Conservation (phyloP, 2,329 filamentous ascomycete species). For the Albophoma yamanashiensis region DNA sequence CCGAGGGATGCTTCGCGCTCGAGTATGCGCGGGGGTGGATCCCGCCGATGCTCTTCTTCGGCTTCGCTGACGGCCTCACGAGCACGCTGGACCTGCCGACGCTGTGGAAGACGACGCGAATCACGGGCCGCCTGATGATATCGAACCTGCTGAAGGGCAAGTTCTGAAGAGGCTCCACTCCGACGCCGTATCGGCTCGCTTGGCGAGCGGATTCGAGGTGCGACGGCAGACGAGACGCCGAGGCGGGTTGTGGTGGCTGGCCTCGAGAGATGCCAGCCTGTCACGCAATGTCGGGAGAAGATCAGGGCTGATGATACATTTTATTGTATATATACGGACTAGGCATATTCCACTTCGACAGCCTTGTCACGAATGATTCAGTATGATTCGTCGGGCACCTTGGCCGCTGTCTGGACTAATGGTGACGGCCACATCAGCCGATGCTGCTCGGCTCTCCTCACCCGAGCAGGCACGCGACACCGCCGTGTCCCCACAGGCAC, state of each 20-base stretch:
- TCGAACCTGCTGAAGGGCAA: slow-evolving; percentile 60
- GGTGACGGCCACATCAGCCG: not conserved
- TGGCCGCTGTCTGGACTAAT: not conserved
- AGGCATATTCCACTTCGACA: no score
- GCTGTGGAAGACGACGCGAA: slow-evolving; percentile 63
- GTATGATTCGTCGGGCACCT: not conserved
- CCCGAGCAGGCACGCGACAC: not conserved
- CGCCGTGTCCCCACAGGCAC: not conserved
- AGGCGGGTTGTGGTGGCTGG: not conserved
- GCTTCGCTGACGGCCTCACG: slow-evolving; percentile 69
- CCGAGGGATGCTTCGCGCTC: slow-evolving; percentile 64
- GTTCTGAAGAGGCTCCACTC: slow-evolving; percentile 36
- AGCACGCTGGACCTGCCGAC: slow-evolving; percentile 82
- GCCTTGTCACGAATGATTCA: not conserved
- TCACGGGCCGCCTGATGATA: slow-evolving; percentile 71
- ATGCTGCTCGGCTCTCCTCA: not conserved
- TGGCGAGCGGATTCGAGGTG: not conserved
- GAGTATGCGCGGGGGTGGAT: slow-evolving; percentile 87
- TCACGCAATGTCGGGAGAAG: not conserved
- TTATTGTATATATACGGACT: no score
- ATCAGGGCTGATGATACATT: no score
- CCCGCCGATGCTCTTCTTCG: slow-evolving; percentile 85
- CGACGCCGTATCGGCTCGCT: not conserved
- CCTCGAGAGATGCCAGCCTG: not conserved
- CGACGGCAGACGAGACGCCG: not conserved